Base-by-base conservation (phyloP, 1,284 basidiomycete species). In the Fomitopsis pinicola region DNA sequence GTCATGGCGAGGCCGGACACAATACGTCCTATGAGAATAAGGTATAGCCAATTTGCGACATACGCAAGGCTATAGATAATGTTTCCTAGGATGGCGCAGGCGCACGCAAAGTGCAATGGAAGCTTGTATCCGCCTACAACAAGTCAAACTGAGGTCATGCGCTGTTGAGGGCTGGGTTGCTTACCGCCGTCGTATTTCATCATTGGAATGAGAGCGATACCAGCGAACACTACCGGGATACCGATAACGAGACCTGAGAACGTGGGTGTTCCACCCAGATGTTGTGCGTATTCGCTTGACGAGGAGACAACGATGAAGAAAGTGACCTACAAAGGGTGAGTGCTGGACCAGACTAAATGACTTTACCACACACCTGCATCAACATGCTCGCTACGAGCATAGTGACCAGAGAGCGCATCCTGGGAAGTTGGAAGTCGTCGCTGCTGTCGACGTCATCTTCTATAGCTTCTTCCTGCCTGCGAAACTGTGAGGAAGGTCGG, bases 301-400 rank as follows among this genome's bases (percentile, higher is more conserved):
- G 88, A 86, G 1, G 88, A 85, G 3, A 90, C 84, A 44, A 88
- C 77, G 62, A 88, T 81, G 71, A 86, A 90, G 75, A 89, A 89
- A 0, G 85, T 82, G 5, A 86, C 71, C 87, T 89, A 42, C 15
- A 7, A n/a, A 6, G 3, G n/a, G 9, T n/a, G 26, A 22, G 22
- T 22, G 19, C 26, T 10, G 8, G 26, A 9, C 9, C 2, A 9
- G 5, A 17, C 14, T 8, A 28, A 4, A 17, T 33, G 12, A 28
- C 8, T 12, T 50, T 12, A 50, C 22, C 2, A 28, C 30, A 14
- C 2, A 53, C 50, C 50, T 53, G 50, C 50, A 53, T 53, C 28
- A 53, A 30, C 50, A 53, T 53, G 30, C 50, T 53, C 3, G 50
- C 50, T 6, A 19, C n/a, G 33, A 53, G 50, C 50, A 53, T 53